These are phyloP conservation scores for Agaricus bisporus DNA, from an alignment of 768 basidiomycete genomes.

Conservation along the genomic window DNA sequence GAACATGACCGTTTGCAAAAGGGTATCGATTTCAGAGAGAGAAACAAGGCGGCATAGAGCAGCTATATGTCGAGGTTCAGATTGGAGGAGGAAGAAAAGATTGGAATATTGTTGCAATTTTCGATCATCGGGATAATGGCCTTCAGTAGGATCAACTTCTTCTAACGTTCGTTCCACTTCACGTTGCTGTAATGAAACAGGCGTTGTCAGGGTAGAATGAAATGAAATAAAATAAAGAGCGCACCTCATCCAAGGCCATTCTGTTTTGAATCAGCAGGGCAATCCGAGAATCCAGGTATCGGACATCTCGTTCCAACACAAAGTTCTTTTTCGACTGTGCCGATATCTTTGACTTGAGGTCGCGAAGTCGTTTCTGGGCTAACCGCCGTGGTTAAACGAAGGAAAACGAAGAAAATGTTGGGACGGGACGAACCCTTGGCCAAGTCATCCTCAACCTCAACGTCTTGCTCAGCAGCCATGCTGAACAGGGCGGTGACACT, in stretches of 20 bases:
- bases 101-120: slow-evolving; percentile 95
- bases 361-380: slow-evolving; percentile 96
- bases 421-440: slow-evolving; percentile 67
- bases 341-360: slow-evolving; percentile 95
- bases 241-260: slow-evolving; percentile 92
- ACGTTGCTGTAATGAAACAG: slow-evolving; percentile 56
- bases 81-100: slow-evolving; percentile 97
- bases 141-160: slow-evolving; percentile 90
- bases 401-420: background rate
- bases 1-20: slow-evolving; percentile 99
- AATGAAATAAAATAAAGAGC: slow-evolving; percentile 19
- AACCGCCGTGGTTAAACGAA: slow-evolving; percentile 6
- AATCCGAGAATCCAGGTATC: slow-evolving; percentile 96
- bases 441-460: slow-evolving; percentile 95
- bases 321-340: slow-evolving; percentile 99
- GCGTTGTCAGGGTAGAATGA: slow-evolving; percentile 12
- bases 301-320: slow-evolving; percentile 95
- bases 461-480: slow-evolving; percentile 98
- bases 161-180: slow-evolving; percentile 94
- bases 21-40: slow-evolving; percentile 94
- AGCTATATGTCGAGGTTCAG: slow-evolving; percentile 95
- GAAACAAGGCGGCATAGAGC: slow-evolving; percentile 95
- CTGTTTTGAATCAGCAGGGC: slow-evolving; percentile 97
- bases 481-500: slow-evolving; percentile 94
- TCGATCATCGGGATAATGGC: slow-evolving; percentile 91